A percentile compares a stretch with the other conserved stretches of the same genome.
These are phyloP conservation scores for Ichthyophthirius multifiliis DNA, from an alignment of 169 alveolate species.

Conservation along the genomic window DNA sequence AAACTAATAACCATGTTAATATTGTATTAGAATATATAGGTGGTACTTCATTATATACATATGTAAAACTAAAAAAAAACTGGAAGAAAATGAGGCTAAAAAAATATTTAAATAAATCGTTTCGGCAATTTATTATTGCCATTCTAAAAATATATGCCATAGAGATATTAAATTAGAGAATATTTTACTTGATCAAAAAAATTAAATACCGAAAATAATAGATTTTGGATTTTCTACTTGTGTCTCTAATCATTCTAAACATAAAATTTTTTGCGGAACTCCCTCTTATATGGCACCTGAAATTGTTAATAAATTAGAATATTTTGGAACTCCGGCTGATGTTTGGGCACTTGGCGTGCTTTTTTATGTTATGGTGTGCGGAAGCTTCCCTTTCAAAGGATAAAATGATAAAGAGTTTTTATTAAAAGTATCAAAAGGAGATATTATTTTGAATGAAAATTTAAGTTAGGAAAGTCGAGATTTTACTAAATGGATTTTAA, in stretches of 20 bases:
- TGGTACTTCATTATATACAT: conserved; percentile 76
- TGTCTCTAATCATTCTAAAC: conserved; percentile 49
- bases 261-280: conserved; percentile 80
- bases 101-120: conserved; percentile 56
- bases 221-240: conserved; percentile 74
- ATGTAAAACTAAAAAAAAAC: conserved; percentile 63
- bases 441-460: too few relatives aligned
- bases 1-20: conserved; percentile 61
- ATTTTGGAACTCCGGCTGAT: conserved; percentile 76
- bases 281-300: conserved; percentile 86
- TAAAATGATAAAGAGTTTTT: conserved; percentile 64
- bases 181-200: conserved; percentile 60
- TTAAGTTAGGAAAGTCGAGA: too few relatives aligned
- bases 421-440: conserved; percentile 49
- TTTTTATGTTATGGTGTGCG: conserved; percentile 65
- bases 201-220: conserved; percentile 44
- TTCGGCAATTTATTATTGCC: conserved; percentile 68
- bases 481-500: too few relatives aligned
- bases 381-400: conserved; percentile 76
- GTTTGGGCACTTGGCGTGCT: conserved; percentile 82
- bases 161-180: conserved; percentile 87
- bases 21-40: conserved; percentile 76
- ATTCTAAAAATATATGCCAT: conserved; percentile 74
- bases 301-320: conserved; percentile 59
- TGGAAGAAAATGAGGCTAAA: conserved; percentile 71